phyloP scores from a whole-genome alignment of 2,329 filamentous ascomycete genomes.

The Apiospora malaysiana region DNA sequence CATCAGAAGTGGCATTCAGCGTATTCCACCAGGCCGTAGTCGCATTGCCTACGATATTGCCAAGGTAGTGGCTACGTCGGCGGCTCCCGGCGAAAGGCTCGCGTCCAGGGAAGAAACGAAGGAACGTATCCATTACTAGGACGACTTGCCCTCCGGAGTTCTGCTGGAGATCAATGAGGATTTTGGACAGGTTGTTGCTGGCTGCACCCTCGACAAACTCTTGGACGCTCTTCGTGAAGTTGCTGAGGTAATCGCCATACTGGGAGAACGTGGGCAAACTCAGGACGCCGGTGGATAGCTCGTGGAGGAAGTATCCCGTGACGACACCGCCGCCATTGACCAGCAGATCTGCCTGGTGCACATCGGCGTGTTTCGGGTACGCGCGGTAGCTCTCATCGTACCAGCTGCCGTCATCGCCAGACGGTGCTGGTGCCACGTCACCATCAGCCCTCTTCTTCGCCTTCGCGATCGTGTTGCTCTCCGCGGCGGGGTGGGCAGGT shows the following conservation, averaged over 20 bases:
- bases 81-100: slow-evolving; percentile 31
- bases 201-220: slow-evolving; percentile 33
- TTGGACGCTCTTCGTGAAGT: slow-evolving; percentile 38
- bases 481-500: slow-evolving; percentile 2
- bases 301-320: slow-evolving; percentile 31
- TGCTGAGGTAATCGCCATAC: slow-evolving; percentile 33
- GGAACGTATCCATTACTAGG: slow-evolving; percentile 31
- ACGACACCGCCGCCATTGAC: slow-evolving; percentile 26
- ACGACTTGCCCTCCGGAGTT: slow-evolving; percentile 30
- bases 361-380: slow-evolving; percentile 27
- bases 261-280: slow-evolving; percentile 46
- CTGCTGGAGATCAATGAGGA: slow-evolving; percentile 34
- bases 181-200: slow-evolving; percentile 24
- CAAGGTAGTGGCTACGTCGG: slow-evolving; percentile 28
- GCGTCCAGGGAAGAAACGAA: slow-evolving; percentile 31
- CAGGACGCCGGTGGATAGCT: slow-evolving; percentile 41
- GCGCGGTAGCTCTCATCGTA: slow-evolving; percentile 24
- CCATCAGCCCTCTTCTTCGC: background rate
- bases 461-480: slow-evolving; percentile 27
- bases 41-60: slow-evolving; percentile 28
- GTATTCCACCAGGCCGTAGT: slow-evolving; percentile 24
- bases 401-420: slow-evolving; percentile 1
- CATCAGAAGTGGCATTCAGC: slow-evolving; percentile 17
- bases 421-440: background rate
- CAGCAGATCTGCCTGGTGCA: slow-evolving; percentile 26